These are phyloP conservation scores for Eucalyptus microcorys DNA, from an alignment of 345 rosid genomes.

Conservation along the genomic window DNA sequence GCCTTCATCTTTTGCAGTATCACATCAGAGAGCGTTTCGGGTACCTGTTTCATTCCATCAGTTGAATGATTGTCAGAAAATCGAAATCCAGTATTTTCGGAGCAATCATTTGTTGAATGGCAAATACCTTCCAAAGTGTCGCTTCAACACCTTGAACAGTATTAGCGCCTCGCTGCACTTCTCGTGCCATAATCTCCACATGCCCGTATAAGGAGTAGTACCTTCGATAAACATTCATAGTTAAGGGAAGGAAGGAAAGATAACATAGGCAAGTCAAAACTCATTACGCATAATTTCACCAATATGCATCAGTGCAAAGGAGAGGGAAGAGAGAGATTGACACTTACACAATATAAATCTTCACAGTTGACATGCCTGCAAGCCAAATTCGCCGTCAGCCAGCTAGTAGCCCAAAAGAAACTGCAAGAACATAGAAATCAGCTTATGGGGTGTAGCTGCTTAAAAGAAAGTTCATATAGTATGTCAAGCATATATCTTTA, in stretches of 20 bases:
- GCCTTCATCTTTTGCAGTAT: slow-evolving; percentile 78
- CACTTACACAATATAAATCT: slow-evolving; percentile 56
- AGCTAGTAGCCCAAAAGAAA: not conserved
- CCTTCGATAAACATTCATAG: slow-evolving; percentile 11
- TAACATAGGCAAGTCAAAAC: not conserved
- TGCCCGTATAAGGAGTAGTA: slow-evolving; percentile 76
- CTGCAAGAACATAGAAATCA: not conserved
- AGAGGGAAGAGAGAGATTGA: not conserved
- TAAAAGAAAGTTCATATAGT: not conserved
- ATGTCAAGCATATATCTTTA: not conserved
- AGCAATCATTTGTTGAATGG: not conserved
- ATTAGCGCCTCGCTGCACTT: slow-evolving; percentile 71
- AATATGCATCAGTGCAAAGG: not conserved
- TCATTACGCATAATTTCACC: not conserved
- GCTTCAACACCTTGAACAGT: slow-evolving; percentile 71
- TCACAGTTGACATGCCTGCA: slow-evolving; percentile 36
- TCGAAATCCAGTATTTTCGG: not conserved
- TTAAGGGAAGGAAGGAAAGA: not conserved
- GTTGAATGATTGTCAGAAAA: not conserved
- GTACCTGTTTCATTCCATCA: slow-evolving; percentile 23
- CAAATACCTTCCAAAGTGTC: slow-evolving; percentile 77
- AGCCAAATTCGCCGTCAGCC: not conserved
- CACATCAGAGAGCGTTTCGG: slow-evolving; percentile 54
- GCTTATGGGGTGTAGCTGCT: not conserved
- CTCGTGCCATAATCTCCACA: slow-evolving; percentile 87